These are phyloP conservation scores for Chlorella sp. DNA, from an alignment of 139 green algal species.

Conservation along the genomic window DNA sequence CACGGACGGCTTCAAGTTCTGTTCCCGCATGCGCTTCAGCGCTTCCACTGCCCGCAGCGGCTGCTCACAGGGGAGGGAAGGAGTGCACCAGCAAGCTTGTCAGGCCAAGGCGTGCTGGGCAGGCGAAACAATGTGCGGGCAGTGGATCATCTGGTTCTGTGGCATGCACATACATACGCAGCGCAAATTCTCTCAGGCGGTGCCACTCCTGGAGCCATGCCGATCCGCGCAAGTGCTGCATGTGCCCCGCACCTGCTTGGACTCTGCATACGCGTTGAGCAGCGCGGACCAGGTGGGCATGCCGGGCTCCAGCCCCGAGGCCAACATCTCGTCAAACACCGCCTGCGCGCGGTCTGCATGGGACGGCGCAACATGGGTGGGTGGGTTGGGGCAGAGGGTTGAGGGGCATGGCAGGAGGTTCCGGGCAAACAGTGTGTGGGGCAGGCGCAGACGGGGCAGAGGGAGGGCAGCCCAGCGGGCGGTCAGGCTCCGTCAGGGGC, in stretches of 20 bases:
- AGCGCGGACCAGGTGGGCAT: constrained; percentile 23
- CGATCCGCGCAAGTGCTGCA: too few species aligned
- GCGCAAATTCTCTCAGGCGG: too few species aligned
- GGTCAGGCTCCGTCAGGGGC: too few species aligned
- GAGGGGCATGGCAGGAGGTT: not conserved
- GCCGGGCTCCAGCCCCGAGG: not conserved
- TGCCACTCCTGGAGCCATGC: too few species aligned
- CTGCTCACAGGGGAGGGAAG: not conserved
- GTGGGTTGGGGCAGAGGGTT: not conserved
- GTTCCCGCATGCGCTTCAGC: not conserved
- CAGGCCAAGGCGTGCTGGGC: too few species aligned
- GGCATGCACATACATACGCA: too few species aligned
- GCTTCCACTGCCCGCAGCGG: not conserved
- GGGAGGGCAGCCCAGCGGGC: too few species aligned
- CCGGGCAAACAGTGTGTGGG: too few species aligned
- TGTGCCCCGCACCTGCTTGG: not conserved
- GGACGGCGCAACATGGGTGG: not conserved
- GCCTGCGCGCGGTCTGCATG: constrained; percentile 3
- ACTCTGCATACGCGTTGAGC: constrained; percentile 45
- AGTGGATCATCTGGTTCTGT: too few species aligned
- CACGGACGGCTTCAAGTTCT: not conserved
- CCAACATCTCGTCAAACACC: constrained; percentile 36
- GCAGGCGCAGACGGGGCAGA: too few species aligned
- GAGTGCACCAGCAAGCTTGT: too few species aligned
- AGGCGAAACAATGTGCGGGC: too few species aligned